Conservation (phyloP, 306 rosid species). For the Morella rubra region DNA sequence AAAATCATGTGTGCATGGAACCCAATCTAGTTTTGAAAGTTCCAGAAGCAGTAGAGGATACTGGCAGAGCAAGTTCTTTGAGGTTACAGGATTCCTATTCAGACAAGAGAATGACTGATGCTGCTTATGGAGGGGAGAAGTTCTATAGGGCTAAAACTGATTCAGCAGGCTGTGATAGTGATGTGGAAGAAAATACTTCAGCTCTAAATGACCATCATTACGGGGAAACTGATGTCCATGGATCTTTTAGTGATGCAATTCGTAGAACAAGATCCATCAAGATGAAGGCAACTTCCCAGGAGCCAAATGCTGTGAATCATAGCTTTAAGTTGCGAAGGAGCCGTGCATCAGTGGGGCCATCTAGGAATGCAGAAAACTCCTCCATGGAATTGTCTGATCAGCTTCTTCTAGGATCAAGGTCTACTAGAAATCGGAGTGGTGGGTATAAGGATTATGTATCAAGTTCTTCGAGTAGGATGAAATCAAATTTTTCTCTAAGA, state of each 20-base stretch:
- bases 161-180: conserved; percentile 44
- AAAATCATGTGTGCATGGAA: conserved; percentile 9
- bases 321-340: conserved; percentile 41
- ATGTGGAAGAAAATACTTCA: conserved; percentile 39
- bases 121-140: conserved; percentile 21
- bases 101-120: conserved; percentile 24
- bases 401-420: conserved; percentile 48
- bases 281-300: conserved; percentile 48
- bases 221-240: conserved; percentile 33
- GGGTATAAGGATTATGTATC: conserved; percentile 30
- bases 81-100: conserved; percentile 30
- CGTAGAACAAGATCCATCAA: conserved; percentile 55
- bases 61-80: conserved; percentile 39
- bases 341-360: conserved; percentile 39
- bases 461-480: conserved; percentile 37
- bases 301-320: conserved; percentile 33
- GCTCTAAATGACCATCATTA: conserved; percentile 24
- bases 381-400: conserved; percentile 36
- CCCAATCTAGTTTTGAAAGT: conserved; percentile 29
- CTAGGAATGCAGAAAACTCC: conserved; percentile 42
- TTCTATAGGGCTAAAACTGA: conserved; percentile 31
- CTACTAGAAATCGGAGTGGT: conserved; percentile 40
- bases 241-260: conserved; percentile 38
- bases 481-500: conserved; percentile 40
- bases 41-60: conserved; percentile 38